A percentile compares a stretch with the other conserved stretches of the same genome.
phyloP scores from a whole-genome alignment of 2,329 filamentous ascomycete species.

The Teratosphaeriaceae sp. region DNA sequence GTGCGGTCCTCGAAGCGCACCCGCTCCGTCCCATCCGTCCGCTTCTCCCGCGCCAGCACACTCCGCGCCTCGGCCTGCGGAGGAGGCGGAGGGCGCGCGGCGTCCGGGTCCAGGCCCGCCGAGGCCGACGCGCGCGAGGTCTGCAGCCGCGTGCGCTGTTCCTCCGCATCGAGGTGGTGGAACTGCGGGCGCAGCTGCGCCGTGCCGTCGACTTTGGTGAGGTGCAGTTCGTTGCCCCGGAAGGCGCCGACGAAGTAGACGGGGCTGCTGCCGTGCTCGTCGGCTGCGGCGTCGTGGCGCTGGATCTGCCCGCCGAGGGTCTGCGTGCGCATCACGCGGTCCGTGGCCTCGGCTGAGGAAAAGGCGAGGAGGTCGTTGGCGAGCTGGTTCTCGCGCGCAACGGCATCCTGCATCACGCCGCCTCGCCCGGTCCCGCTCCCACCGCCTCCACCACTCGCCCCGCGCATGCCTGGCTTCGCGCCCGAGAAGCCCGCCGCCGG shows the following conservation, averaged over 20 bases:
- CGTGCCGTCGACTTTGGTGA: slow-evolving; percentile 75
- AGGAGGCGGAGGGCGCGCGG: too few species aligned
- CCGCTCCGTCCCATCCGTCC: slow-evolving; percentile 53
- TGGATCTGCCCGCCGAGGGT: slow-evolving; percentile 79
- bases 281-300: slow-evolving; percentile 54
- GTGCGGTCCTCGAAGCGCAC: slow-evolving; percentile 62
- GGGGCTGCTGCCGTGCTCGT: slow-evolving; percentile 62
- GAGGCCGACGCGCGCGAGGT: slow-evolving; percentile 37
- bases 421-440: slow-evolving; percentile 13
- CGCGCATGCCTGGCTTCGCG: slow-evolving; percentile 19
- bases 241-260: slow-evolving; percentile 91
- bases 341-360: slow-evolving; percentile 60
- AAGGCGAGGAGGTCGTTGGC: slow-evolving; percentile 46
- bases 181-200: slow-evolving; percentile 88
- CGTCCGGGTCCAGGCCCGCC: slow-evolving; percentile 35
- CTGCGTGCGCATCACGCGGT: slow-evolving; percentile 69
- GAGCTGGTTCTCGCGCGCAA: slow-evolving; percentile 36
- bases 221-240: slow-evolving; percentile 73
- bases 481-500: slow-evolving; percentile 39
- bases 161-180: slow-evolving; percentile 80
- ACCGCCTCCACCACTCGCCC: too few species aligned
- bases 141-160: slow-evolving; percentile 59
- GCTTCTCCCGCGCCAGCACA: slow-evolving; percentile 19
- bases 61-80: slow-evolving; percentile 31
- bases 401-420: slow-evolving; percentile 37